A percentile compares a stretch with the other conserved stretches of the same genome.
phyloP scores from a whole-genome alignment of 352 stramenopile species.

The Blastocystis sp. region DNA sequence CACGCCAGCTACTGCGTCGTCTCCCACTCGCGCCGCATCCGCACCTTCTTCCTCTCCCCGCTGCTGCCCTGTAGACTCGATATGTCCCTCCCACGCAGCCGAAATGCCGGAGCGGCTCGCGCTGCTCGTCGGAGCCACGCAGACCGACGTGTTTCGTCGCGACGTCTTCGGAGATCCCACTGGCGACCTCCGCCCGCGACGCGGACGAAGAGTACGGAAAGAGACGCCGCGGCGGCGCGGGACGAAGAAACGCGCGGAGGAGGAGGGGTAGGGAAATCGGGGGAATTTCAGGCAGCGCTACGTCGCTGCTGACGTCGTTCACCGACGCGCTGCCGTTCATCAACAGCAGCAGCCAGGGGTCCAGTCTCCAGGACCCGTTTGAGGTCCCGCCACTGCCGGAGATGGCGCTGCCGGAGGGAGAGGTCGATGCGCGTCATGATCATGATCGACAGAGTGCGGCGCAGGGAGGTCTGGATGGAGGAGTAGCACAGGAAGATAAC shows the following conservation, averaged over 20 bases:
- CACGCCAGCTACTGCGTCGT: slow-evolving; percentile 19
- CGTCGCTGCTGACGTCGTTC: slow-evolving; percentile 41
- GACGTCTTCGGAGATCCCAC: not conserved
- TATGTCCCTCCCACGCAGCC: not conserved
- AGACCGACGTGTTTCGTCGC: not conserved
- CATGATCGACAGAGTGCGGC: not conserved
- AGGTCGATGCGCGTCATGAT: not conserved
- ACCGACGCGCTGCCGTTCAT: slow-evolving; percentile 36
- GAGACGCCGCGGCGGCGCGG: not conserved
- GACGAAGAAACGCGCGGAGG: not conserved
- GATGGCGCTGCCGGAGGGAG: not conserved
- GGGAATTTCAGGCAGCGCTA: not conserved
- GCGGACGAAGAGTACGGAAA: not conserved
- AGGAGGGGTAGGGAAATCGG: not conserved
- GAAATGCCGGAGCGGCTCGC: not conserved
- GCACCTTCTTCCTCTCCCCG: not conserved
- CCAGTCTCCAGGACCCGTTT: too few relatives aligned
- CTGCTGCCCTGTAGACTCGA: not conserved
- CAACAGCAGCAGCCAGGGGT: not conserved
- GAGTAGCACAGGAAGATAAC: not conserved
- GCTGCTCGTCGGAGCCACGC: not conserved
- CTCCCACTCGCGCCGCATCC: slow-evolving; percentile 30
- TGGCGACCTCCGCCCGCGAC: not conserved
- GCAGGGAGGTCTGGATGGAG: not conserved
- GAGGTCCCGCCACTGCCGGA: not conserved